Evolutionary conservation across 176 grass and related monocot species (phyloP).

Genomic region (Dendrocalamus sinicus): DNA sequence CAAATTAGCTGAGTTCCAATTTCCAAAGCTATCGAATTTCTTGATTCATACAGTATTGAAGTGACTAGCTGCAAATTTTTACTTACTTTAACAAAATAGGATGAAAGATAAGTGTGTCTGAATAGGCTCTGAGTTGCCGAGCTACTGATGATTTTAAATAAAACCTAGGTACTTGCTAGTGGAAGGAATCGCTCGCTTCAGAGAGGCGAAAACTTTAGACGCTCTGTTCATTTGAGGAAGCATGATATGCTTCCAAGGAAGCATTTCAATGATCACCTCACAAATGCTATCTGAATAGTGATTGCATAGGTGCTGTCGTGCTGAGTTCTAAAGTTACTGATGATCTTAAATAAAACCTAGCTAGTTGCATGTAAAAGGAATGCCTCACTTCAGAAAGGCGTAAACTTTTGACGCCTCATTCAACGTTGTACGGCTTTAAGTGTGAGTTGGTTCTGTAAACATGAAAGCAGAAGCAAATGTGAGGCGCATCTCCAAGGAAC

Average conservation of each 20-base stretch:
- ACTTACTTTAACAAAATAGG: not conserved
- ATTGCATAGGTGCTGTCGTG: not conserved
- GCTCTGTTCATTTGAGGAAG: conserved; percentile 13
- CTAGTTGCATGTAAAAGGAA: conserved; percentile 18
- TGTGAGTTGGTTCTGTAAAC: conserved; percentile 37
- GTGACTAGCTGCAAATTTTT: conserved; percentile 8
- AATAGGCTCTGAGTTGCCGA: conserved; percentile 24
- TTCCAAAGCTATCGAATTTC: not conserved
- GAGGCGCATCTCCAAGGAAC: conserved; percentile 34
- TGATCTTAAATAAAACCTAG: not conserved
- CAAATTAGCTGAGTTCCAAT: not conserved
- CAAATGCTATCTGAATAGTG: not conserved
- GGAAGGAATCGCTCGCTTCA: conserved; percentile 4
- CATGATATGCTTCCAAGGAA: conserved; percentile 24
- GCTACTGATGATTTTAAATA: not conserved
- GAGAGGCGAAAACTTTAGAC: conserved; percentile 30
- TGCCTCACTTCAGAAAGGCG: conserved; percentile 11
- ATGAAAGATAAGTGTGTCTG: not conserved
- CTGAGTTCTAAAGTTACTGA: conserved; percentile 7
- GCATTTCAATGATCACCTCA: not conserved
- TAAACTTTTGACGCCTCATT: not conserved
- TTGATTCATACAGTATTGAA: not conserved
- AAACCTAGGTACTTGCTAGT: conserved; percentile 20
- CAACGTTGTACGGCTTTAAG: not conserved
- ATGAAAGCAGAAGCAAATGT: conserved; percentile 34